Evolutionary conservation across 768 basidiomycete species (phyloP).

Genomic region (Fomitopsis pulvina): DNA sequence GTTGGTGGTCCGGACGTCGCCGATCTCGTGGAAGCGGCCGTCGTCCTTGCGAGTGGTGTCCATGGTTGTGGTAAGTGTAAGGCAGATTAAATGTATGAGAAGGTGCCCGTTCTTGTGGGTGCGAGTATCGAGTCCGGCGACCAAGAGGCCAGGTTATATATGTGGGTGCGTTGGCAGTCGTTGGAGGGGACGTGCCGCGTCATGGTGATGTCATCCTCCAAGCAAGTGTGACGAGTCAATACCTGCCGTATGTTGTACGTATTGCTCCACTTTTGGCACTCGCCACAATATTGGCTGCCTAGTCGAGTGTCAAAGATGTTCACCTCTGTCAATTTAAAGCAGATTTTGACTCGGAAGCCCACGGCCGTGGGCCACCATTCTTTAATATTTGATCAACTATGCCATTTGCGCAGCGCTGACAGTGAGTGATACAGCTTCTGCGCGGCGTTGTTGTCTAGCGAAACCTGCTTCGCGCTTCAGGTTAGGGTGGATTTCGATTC

Average conservation of each 20-base stretch:
- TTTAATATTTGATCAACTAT: too few relatives aligned
- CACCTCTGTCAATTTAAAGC: too few relatives aligned
- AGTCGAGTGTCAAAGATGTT: too few relatives aligned
- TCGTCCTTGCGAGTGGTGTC: constrained; percentile 3
- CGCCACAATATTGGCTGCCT: too few relatives aligned
- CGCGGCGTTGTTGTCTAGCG: too few relatives aligned
- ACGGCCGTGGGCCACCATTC: too few relatives aligned
- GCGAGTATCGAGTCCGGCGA: neutral
- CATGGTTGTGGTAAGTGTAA: neutral
- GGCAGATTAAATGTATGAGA: neutral
- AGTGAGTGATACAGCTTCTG: too few relatives aligned
- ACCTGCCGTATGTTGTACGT: neutral
- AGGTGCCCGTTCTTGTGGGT: neutral
- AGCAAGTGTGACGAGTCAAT: neutral
- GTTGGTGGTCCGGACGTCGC: constrained; percentile 8
- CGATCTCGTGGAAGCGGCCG: neutral
- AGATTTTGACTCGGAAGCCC: too few relatives aligned
- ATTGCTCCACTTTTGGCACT: neutral
- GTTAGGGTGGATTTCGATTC: too few relatives aligned
- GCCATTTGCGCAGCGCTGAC: too few relatives aligned
- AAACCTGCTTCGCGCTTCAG: too few relatives aligned
- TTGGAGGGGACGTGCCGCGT: constrained; percentile 4
- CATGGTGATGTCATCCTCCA: constrained; percentile 6
- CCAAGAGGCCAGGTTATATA: neutral
- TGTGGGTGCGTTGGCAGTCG: neutral